Evolutionary conservation across 148 eudicot genomes (phyloP), one percentile per base, ranked within the genome.

Genomic region (Rhododendron mucronatum): DNA sequence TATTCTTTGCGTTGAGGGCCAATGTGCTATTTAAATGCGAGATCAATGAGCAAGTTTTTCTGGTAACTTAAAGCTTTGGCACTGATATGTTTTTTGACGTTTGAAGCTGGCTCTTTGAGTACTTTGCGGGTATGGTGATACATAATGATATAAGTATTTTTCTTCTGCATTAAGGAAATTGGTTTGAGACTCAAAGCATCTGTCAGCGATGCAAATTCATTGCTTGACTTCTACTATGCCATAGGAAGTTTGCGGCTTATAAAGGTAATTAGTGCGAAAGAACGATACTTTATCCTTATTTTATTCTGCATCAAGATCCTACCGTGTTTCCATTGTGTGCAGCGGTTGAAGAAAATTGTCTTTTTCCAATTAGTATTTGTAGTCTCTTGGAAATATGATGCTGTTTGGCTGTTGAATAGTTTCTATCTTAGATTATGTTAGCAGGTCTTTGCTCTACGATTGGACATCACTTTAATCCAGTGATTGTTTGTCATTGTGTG

Each of bases 141-240:
- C 59, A 26, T 39, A 15, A 26, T 12, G 18, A 9, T 37, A 35
- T 61, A 61, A 83, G 21, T 77, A 18, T 83, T 71, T 67, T 80
- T 78, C 78, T 65, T 45, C 82, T 55, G 71, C 82, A 59, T 75
- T 41, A 71, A 95, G 99, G 95, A 85, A 51, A 86, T 93, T 86
- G 89, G 88, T 67, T 87, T 94, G 81, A 93, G 93, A 87, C 90
- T 94, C 79, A 94, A 92, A 91, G 89, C 92, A 84, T 90, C 93
- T 74, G 85, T 92, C 81, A 83, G 75, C 21, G 90, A 76, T 67
- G 92, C 95, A 53, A 91, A 84, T 86, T 88, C 96, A 83, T 89
- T 97, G 90, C 89, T 91, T 59, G 98, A 95, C 69, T 93, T 89
- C 89, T 94, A 95, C 89, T 90, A 92, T 81, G 84, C 96, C 41